Conservation (phyloP, 805 yeast species). For the Cyberlindnera veronae region DNA sequence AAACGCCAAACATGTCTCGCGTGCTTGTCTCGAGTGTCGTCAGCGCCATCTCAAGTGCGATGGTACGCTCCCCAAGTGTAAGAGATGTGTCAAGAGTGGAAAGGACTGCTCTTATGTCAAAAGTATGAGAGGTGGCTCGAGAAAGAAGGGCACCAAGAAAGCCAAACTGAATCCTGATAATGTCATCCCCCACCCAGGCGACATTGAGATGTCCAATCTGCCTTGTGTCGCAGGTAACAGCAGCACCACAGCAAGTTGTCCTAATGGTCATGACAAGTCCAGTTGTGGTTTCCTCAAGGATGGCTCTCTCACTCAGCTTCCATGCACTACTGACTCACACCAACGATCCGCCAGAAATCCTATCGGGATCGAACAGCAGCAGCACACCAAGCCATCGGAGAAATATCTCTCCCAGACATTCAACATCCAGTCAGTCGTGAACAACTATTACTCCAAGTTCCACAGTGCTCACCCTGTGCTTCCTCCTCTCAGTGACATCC, state of each 20-base stretch:
- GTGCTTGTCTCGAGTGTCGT: conserved; percentile 52
- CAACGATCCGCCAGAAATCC: conserved; percentile 4
- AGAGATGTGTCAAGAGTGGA: conserved; percentile 34
- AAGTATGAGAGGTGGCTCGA: conserved; percentile 51
- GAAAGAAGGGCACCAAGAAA: conserved; percentile 45
- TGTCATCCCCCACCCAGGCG: conserved; percentile 1
- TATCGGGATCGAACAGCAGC: conserved; percentile 10
- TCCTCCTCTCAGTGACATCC: conserved; percentile 37
- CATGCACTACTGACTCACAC: conserved; percentile 16
- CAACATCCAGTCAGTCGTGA: conserved; percentile 12
- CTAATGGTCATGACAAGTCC: conserved; percentile 23
- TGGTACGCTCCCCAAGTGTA: conserved; percentile 44
- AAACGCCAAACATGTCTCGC: conserved; percentile 38
- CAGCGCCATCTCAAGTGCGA: conserved; percentile 49
- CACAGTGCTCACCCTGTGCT: conserved; percentile 46
- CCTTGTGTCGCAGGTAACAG: conserved; percentile 20
- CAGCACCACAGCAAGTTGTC: conserved; percentile 18
- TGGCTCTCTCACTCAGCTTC: conserved; percentile 17
- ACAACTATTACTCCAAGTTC: conserved; percentile 35
- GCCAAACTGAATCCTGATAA: conserved; percentile 4
- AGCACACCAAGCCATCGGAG: not conserved
- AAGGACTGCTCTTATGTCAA: conserved; percentile 46
- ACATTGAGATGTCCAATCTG: conserved; percentile 8
- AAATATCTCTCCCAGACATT: conserved; percentile 6
- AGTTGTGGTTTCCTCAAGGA: conserved; percentile 22